A percentile compares a stretch with the other conserved stretches of the same genome.
These are phyloP conservation scores for Cokeromyces recurvatus DNA, from an alignment of 371 early-diverging fungal genomes.

Conservation along the genomic window DNA sequence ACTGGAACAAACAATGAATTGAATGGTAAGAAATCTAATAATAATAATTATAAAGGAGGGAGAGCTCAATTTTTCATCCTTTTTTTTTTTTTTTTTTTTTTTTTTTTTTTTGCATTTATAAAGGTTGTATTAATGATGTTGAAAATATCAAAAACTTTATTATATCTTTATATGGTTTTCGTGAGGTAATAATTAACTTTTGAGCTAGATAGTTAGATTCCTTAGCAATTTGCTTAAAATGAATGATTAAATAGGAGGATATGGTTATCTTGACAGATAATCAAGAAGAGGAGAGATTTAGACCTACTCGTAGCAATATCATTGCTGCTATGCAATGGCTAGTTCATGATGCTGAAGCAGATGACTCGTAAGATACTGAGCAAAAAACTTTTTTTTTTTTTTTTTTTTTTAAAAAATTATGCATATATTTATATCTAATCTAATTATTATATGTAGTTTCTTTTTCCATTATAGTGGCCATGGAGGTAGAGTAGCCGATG, in stretches of 20 bases:
- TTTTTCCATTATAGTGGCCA: constrained; percentile 93
- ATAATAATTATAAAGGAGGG: too few species aligned
- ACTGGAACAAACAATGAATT: constrained; percentile 62
- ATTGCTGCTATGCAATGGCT: constrained; percentile 83
- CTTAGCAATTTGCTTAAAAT: too few species aligned
- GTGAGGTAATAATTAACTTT: constrained; percentile 42
- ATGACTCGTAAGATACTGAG: constrained; percentile 68
- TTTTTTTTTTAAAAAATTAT: too few species aligned
- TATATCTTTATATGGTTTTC: constrained; percentile 57
- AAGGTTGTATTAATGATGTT: constrained; percentile 92
- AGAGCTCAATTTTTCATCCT: not conserved
- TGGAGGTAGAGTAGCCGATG: constrained; percentile 68
- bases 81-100: not conserved
- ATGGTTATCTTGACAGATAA: constrained; percentile 90
- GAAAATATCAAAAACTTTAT: constrained; percentile 76
- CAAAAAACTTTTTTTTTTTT: not conserved
- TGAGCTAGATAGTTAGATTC: too few species aligned
- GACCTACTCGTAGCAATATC: constrained; percentile 84
- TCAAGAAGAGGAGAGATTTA: constrained; percentile 54
- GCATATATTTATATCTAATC: constrained; percentile 3
- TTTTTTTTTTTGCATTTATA: not conserved
- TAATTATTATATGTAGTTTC: constrained; percentile 34
- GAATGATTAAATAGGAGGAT: constrained; percentile 43
- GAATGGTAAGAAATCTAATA: constrained; percentile 34
- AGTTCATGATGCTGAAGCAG: constrained; percentile 73